These are phyloP conservation scores for Dictyostelium purpureum DNA, from an alignment of 78 protist species.

Conservation along the genomic window DNA sequence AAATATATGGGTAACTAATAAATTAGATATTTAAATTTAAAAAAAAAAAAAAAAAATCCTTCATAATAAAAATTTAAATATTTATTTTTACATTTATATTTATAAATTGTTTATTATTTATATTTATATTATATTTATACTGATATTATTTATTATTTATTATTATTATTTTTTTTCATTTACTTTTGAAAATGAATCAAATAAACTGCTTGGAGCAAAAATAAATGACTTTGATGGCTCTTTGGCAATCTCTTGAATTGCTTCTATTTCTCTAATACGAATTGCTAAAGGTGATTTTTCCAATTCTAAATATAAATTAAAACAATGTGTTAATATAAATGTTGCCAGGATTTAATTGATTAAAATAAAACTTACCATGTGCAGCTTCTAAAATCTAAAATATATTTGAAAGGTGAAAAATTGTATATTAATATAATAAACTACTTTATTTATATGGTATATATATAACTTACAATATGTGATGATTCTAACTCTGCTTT, in stretches of 20 bases:
- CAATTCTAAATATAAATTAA: neutral
- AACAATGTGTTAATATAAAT: neutral
- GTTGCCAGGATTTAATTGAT: neutral
- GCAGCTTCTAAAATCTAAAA: conserved; percentile 6
- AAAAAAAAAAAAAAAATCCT: too few relatives aligned
- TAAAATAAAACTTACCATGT: too few relatives aligned
- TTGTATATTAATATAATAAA: neutral
- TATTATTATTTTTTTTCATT: neutral
- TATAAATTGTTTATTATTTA: neutral
- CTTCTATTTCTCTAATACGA: conserved; percentile 20
- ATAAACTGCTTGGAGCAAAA: conserved; percentile 22
- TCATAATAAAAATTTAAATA: too few relatives aligned
- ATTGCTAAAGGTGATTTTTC: conserved; percentile 61
- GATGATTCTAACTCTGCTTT: neutral
- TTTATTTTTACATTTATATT: neutral
- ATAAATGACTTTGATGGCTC: conserved; percentile 41
- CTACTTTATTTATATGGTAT: neutral
- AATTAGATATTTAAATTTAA: too few relatives aligned
- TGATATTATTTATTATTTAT: neutral
- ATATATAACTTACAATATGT: neutral
- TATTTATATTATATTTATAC: neutral
- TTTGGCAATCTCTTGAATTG: conserved; percentile 33
- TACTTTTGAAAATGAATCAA: neutral
- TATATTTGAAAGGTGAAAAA: neutral
- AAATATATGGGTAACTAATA: too few relatives aligned